These are phyloP conservation scores for Wickerhamiella pararugosa DNA, from an alignment of 1,139 yeast species.

Conservation along the genomic window DNA sequence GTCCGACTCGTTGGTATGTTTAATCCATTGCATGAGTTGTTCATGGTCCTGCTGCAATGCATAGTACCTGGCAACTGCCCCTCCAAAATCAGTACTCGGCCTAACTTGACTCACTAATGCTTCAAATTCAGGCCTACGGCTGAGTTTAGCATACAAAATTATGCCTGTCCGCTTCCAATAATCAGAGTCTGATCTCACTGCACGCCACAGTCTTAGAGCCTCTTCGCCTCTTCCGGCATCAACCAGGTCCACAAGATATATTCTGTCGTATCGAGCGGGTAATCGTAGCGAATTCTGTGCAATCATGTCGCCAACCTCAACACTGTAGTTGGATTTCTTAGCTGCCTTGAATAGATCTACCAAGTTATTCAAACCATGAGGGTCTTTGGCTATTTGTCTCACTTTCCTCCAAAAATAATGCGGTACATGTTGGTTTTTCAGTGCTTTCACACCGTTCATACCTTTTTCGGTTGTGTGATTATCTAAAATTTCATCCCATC, in stretches of 20 bases:
- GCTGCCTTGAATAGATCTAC: neutral
- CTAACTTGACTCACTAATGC: neutral
- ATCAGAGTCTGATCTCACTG: neutral
- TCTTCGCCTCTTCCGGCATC: neutral
- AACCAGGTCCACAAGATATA: neutral
- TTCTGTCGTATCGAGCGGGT: neutral
- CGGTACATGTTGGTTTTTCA: neutral
- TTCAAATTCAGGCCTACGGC: neutral
- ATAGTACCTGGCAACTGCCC: too few relatives aligned
- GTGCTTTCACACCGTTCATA: neutral
- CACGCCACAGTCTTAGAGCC: neutral
- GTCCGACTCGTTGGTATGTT: too few relatives aligned
- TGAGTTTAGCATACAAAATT: neutral
- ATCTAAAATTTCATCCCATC: neutral
- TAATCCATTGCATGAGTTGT: too few relatives aligned
- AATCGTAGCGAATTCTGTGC: neutral
- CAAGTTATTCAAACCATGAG: neutral
- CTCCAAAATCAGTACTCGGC: too few relatives aligned
- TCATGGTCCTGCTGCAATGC: too few relatives aligned
- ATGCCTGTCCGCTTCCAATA: constrained; percentile 2
- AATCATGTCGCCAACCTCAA: neutral
- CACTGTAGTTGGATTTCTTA: neutral
- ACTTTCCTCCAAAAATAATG: neutral
- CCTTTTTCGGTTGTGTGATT: neutral
- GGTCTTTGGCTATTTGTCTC: neutral